Evolutionary conservation across 139 green algal genomes (phyloP).

Genomic region (Asterochloris sp.): DNA sequence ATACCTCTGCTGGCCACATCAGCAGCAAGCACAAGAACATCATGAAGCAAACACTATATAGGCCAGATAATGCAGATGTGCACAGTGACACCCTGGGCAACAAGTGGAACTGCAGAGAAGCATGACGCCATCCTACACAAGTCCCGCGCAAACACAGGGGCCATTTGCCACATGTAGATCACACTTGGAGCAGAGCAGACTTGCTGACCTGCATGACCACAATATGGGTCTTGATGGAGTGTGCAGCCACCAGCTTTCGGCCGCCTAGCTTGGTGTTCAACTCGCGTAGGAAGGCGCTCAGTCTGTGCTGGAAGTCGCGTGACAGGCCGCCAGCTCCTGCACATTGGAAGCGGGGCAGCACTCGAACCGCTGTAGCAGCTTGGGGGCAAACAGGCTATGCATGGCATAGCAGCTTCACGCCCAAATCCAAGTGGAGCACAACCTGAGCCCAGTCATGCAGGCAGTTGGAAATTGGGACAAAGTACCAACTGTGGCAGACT

Average conservation of each 20-base stretch:
- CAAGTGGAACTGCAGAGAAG: background rate
- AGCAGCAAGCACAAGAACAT: background rate
- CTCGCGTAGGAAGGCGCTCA: slow-evolving; percentile 4
- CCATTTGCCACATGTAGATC: background rate
- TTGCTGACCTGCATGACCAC: slow-evolving; percentile 6
- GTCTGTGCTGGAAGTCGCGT: background rate
- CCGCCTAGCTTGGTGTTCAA: background rate
- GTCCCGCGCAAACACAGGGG: background rate
- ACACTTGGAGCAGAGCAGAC: background rate
- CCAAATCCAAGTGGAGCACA: background rate
- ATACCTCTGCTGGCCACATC: too few relatives aligned
- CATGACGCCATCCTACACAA: background rate
- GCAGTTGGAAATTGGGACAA: background rate
- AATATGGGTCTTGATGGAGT: slow-evolving; percentile 11
- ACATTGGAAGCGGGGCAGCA: background rate
- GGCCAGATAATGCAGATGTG: background rate
- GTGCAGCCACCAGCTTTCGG: slow-evolving; percentile 5
- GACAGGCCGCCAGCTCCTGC: slow-evolving; percentile 2
- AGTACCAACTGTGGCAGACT: background rate
- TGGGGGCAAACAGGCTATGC: background rate
- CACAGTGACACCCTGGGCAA: background rate
- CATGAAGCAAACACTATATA: background rate
- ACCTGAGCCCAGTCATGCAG: background rate
- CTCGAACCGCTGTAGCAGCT: background rate
- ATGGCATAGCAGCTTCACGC: background rate